phyloP scores from a whole-genome alignment of 495 filamentous ascomycete genomes.

The Tetracladium marchalianum region DNA sequence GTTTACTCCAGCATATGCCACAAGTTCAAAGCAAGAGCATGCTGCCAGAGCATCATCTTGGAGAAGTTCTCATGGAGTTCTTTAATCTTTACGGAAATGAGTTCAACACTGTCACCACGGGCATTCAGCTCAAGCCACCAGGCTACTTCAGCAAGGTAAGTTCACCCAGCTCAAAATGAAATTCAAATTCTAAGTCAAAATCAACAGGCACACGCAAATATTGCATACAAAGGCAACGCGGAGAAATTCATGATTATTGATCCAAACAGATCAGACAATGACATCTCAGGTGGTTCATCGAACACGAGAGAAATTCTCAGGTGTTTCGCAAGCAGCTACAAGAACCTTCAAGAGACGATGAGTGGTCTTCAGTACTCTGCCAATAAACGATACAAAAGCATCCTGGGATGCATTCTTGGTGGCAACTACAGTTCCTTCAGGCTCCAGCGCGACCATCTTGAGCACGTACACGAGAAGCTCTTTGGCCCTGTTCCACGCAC shows the following conservation, averaged over 20 bases:
- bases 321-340: conserved; percentile 54
- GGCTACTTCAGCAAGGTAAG: conserved; percentile 64
- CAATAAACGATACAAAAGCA: conserved; percentile 32
- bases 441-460: conserved; percentile 41
- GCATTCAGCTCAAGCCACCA: conserved; percentile 67
- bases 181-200: neutral
- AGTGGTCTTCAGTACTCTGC: conserved; percentile 20
- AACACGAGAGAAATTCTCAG: conserved; percentile 51
- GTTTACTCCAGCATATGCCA: conserved; percentile 69
- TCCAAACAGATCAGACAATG: conserved; percentile 73
- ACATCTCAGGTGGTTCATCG: conserved; percentile 73
- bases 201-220: conserved; percentile 7
- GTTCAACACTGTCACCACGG: conserved; percentile 55
- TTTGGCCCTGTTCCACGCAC: conserved; percentile 7
- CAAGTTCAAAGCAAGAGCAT: conserved; percentile 47
- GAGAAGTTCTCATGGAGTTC: conserved; percentile 73
- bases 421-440: conserved; percentile 64
- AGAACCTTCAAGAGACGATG: conserved; percentile 48
- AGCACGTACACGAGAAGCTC: conserved; percentile 16
- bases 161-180: conserved; percentile 2
- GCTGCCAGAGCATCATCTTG: conserved; percentile 54
- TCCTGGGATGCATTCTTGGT: conserved; percentile 55
- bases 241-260: conserved; percentile 68
- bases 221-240: conserved; percentile 36
- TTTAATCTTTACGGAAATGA: conserved; percentile 77